Conservation (phyloP, 2,329 filamentous ascomycete species). For the Exophiala sp. region DNA sequence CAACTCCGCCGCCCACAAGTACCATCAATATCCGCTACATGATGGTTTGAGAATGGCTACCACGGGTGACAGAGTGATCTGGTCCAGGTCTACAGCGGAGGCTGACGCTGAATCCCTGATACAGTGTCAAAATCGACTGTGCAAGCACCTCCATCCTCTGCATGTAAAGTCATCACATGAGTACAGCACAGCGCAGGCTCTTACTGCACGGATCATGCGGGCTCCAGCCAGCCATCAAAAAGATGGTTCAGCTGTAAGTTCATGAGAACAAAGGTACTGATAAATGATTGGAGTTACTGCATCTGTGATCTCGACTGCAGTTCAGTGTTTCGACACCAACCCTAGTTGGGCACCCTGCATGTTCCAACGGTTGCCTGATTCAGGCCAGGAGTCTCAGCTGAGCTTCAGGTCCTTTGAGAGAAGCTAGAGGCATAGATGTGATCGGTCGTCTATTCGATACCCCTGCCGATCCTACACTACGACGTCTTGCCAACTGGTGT, state of each 20-base stretch:
- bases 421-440: background rate
- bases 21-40: too few relatives aligned
- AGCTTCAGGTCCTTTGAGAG: background rate
- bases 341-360: background rate
- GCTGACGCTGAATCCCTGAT: background rate
- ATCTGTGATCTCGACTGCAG: too few relatives aligned
- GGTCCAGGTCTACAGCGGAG: background rate
- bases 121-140: background rate
- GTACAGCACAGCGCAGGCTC: background rate
- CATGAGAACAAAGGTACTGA: too few relatives aligned
- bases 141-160: background rate
- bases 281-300: too few relatives aligned
- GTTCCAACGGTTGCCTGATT: background rate
- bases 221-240: background rate
- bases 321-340: background rate
- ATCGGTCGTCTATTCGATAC: too few relatives aligned
- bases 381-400: background rate
- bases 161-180: background rate
- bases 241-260: background rate
- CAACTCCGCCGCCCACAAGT: too few relatives aligned
- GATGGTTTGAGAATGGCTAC: background rate
- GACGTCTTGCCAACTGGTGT: too few relatives aligned
- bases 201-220: background rate
- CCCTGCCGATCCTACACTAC: too few relatives aligned
- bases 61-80: background rate